Conservation (phyloP, 768 basidiomycete species). For the Hydnum rufescens region DNA sequence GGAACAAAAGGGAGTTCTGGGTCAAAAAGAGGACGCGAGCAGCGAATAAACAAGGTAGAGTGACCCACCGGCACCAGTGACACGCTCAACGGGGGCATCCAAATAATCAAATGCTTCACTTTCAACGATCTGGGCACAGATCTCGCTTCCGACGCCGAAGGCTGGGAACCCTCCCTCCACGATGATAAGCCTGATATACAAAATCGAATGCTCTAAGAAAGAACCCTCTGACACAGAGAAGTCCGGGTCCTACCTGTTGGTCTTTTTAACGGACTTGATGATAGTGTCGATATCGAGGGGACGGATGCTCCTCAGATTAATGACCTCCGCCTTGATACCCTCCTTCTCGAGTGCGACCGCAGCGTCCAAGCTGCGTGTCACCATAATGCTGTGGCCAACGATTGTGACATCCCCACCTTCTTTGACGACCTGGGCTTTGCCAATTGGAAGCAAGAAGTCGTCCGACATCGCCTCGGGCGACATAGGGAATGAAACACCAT, state of each 20-base stretch:
- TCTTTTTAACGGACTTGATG: constrained; percentile 95
- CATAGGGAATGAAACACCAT: constrained; percentile 95
- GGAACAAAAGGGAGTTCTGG: neutral
- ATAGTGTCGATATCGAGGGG: constrained; percentile 97
- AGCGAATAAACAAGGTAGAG: too few relatives aligned
- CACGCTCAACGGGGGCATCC: constrained; percentile 92
- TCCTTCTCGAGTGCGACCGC: constrained; percentile 87
- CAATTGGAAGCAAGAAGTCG: constrained; percentile 87
- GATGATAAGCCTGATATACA: constrained; percentile 51
- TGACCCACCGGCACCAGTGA: constrained; percentile 61
- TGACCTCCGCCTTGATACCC: constrained; percentile 91
- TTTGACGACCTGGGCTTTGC: constrained; percentile 92
- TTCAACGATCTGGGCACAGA: constrained; percentile 93
- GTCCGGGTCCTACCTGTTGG: constrained; percentile 47
- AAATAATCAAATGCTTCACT: constrained; percentile 97
- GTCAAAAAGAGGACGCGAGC: neutral
- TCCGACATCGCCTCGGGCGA: constrained; percentile 87
- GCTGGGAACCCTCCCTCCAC: constrained; percentile 98
- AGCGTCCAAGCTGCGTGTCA: constrained; percentile 83
- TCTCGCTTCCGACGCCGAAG: constrained; percentile 97
- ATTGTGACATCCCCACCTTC: constrained; percentile 86
- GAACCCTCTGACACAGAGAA: neutral
- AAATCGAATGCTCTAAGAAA: constrained; percentile 3
- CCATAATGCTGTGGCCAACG: constrained; percentile 97
- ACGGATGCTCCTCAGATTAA: constrained; percentile 90